Base-by-base conservation (phyloP, 2,329 filamentous ascomycete genomes). In the Chalara sp. region DNA sequence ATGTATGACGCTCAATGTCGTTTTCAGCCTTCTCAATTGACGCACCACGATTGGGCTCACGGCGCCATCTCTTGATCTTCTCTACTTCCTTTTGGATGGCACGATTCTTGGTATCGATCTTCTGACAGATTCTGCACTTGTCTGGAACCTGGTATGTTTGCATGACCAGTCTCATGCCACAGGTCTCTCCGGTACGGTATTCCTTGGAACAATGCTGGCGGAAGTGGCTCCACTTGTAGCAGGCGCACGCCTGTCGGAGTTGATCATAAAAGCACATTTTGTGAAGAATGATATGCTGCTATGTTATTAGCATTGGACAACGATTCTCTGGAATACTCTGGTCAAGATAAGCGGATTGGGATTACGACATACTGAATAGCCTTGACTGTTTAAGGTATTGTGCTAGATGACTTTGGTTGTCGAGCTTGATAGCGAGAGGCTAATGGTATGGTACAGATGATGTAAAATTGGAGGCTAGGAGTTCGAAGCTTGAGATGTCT, bases 241-340 rank as follows among this genome's bases (percentile, higher is more conserved):
- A 92, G 65, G 87, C 87, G 73, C 92, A 97, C 52, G 70, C 70
- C 79, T 87, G 96, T 61, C 82, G 80, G 68, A 86, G 89, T 71
- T 92, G 87, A 65, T 96, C 90, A 76, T 91, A 97, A 77, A 93
- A 96, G 75, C 92, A 96, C 92, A 97, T 96, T 61, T 66, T 76
- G 62, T 63, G 46, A 56, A 45, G 44, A 31, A 45, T 57, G 44
- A 31, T 21, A 47, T 49, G 43, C 49, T 39, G 44, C 47, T 51
- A 44, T 45, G 50, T 44, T 21, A 21, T 21, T 21, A 21, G 21
- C 21, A 21, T 21, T 21, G 21, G 21, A 21, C 21, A 21, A 21
- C 21, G 21, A 21, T 21, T 21, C 21, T 21, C 21, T 3, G 21
- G 21, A 21, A 21, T 21, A 21, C 21, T 21, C 21, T 21, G 21